Evolutionary conservation across 257 asterid genomes (phyloP).

Genomic region (Jasminum sambac): DNA sequence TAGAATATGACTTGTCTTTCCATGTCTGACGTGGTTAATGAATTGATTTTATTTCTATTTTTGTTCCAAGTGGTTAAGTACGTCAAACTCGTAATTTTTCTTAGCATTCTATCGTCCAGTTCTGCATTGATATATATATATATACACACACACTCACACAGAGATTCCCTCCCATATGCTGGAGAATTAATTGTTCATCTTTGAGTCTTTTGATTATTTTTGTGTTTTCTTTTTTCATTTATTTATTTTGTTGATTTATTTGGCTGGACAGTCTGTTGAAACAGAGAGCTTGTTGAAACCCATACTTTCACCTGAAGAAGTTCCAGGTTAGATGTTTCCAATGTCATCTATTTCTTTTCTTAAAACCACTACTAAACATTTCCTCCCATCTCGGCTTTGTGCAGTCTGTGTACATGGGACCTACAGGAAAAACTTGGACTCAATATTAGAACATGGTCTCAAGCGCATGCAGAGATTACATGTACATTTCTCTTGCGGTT

Average conservation of each 20-base stretch:
- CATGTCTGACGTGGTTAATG: neutral
- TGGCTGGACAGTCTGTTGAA: slow-evolving; percentile 63
- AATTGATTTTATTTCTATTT: neutral
- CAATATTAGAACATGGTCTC: slow-evolving; percentile 76
- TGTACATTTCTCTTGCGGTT: slow-evolving; percentile 89
- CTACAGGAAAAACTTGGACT: slow-evolving; percentile 69
- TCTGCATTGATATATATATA: neutral
- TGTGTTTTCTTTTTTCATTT: neutral
- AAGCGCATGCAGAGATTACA: slow-evolving; percentile 91
- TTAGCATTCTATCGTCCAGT: slow-evolving; percentile 1
- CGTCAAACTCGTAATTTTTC: neutral
- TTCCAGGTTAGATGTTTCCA: slow-evolving; percentile 49
- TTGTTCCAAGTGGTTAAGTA: neutral
- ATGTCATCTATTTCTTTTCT: slow-evolving; percentile 14
- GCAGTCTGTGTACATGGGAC: slow-evolving; percentile 97
- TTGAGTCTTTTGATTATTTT: slow-evolving; percentile 7
- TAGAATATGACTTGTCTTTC: neutral
- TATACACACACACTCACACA: no score
- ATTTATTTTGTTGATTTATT: slow-evolving; percentile 17
- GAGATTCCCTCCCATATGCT: slow-evolving; percentile 1
- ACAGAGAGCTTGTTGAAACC: slow-evolving; percentile 83
- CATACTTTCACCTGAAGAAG: slow-evolving; percentile 71
- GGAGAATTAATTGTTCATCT: neutral
- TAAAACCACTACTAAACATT: neutral
- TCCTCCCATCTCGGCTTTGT: slow-evolving; percentile 19